phyloP scores from a whole-genome alignment of 1,284 basidiomycete genomes.

The Malassezia caprae region DNA sequence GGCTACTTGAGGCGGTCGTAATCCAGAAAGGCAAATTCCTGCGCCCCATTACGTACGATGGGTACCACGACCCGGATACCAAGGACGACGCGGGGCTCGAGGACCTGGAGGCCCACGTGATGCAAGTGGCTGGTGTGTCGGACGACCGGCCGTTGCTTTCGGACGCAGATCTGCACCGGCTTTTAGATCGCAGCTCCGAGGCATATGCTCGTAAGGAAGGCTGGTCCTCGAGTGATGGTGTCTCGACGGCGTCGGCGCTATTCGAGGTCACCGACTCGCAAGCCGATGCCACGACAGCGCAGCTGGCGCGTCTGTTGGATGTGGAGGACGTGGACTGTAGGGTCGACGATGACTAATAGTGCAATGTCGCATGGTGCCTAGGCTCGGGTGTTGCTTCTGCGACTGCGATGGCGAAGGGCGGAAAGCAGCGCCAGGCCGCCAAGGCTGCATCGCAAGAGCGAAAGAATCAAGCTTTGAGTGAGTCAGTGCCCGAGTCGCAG shows the following conservation, averaged over 20 bases:
- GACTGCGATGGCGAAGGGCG: not conserved
- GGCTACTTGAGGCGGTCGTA: slow-evolving; percentile 81
- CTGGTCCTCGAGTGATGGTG: slow-evolving; percentile 54
- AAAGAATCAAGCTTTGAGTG: not conserved
- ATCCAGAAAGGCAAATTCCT: slow-evolving; percentile 67
- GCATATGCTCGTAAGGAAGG: slow-evolving; percentile 71
- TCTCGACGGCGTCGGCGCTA: slow-evolving; percentile 42
- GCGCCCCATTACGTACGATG: slow-evolving; percentile 45
- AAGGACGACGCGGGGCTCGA: slow-evolving; percentile 54
- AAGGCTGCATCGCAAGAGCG: not conserved
- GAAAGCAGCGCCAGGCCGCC: not conserved
- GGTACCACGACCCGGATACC: slow-evolving; percentile 61
- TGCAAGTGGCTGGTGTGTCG: slow-evolving; percentile 63
- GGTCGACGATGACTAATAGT: slow-evolving; percentile 11
- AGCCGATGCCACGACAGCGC: slow-evolving; percentile 61
- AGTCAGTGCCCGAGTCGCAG: no score
- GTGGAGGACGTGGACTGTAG: slow-evolving; percentile 7
- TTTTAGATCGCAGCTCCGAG: slow-evolving; percentile 69
- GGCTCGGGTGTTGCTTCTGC: not conserved
- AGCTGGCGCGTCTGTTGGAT: slow-evolving; percentile 55
- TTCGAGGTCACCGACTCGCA: slow-evolving; percentile 75
- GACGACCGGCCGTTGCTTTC: slow-evolving; percentile 63
- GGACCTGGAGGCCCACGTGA: slow-evolving; percentile 73
- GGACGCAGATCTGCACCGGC: slow-evolving; percentile 65
- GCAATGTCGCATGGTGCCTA: not conserved